A percentile compares a stretch with the other conserved stretches of the same genome.
Conservation (phyloP, 2,329 filamentous ascomycete species). For the Colletotrichum echinochloae region DNA sequence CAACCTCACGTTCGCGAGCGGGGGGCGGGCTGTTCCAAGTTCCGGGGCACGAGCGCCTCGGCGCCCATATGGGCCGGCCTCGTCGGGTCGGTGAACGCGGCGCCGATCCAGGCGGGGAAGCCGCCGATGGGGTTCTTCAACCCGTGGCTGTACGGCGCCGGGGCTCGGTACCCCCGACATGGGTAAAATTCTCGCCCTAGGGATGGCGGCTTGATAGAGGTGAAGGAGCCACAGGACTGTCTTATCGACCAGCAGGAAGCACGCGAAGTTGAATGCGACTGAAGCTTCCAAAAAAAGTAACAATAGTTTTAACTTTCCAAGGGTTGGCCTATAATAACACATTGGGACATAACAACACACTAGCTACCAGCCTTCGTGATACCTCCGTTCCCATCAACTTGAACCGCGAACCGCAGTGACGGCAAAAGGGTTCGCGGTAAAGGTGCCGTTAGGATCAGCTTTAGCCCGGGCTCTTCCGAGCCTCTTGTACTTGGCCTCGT, state of each 20-base stretch:
- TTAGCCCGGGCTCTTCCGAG: conserved; percentile 46
- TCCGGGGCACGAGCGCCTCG: conserved; percentile 58
- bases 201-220: conserved; percentile 16
- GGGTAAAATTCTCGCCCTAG: conserved; percentile 45
- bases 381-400: background rate
- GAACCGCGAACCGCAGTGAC: background rate
- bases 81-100: conserved; percentile 73
- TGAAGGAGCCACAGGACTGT: background rate
- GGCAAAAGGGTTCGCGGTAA: conserved; percentile 52
- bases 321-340: background rate
- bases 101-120: conserved; percentile 65
- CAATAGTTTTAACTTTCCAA: background rate
- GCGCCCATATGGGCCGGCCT: conserved; percentile 72
- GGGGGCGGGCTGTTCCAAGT: conserved; percentile 40
- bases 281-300: background rate
- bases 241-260: background rate
- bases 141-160: conserved; percentile 66
- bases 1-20: conserved; percentile 44
- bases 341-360: background rate
- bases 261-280: background rate
- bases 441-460: conserved; percentile 52
- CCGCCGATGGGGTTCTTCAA: conserved; percentile 70
- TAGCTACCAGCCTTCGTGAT: background rate
- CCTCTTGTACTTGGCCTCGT: conserved; percentile 50
- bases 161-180: conserved; percentile 61